Conservation (phyloP, 345 rosid species). For the Orychophragmus violaceus region DNA sequence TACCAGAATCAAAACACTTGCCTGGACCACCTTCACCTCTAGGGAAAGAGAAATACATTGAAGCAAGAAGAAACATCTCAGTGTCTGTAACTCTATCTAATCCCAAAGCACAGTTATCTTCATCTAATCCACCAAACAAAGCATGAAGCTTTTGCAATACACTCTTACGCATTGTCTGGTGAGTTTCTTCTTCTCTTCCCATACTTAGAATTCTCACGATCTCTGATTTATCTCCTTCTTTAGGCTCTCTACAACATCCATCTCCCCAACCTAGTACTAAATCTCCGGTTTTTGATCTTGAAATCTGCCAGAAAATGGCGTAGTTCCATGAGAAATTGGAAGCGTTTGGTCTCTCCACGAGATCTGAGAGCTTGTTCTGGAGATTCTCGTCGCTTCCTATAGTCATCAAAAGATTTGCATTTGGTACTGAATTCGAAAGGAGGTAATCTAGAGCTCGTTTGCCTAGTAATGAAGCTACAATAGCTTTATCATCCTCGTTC, state of each 20-base stretch:
- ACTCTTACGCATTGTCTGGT: slow-evolving; percentile 74
- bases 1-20: slow-evolving; percentile 51
- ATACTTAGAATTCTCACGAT: slow-evolving; percentile 35
- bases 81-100: slow-evolving; percentile 78
- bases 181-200: slow-evolving; percentile 53
- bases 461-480: slow-evolving; percentile 63
- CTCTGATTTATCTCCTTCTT: slow-evolving; percentile 66
- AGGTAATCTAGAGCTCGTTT: slow-evolving; percentile 67
- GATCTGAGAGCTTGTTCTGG: slow-evolving; percentile 82
- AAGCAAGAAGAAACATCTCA: slow-evolving; percentile 74
- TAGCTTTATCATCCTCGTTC: slow-evolving; percentile 69
- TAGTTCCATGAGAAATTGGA: slow-evolving; percentile 90
- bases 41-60: slow-evolving; percentile 88
- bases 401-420: slow-evolving; percentile 53
- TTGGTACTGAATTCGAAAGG: slow-evolving; percentile 52
- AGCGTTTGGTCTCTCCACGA: slow-evolving; percentile 60
- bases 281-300: slow-evolving; percentile 70
- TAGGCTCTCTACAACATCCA: slow-evolving; percentile 88
- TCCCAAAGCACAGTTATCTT: slow-evolving; percentile 72
- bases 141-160: slow-evolving; percentile 76
- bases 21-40: slow-evolving; percentile 85
- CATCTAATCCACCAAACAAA: slow-evolving; percentile 79
- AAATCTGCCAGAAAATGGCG: slow-evolving; percentile 84
- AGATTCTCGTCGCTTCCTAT: slow-evolving; percentile 57
- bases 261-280: slow-evolving; percentile 91